Evolutionary conservation across 2,329 filamentous ascomycete species (phyloP).

Genomic region (Xylaria digitata): DNA sequence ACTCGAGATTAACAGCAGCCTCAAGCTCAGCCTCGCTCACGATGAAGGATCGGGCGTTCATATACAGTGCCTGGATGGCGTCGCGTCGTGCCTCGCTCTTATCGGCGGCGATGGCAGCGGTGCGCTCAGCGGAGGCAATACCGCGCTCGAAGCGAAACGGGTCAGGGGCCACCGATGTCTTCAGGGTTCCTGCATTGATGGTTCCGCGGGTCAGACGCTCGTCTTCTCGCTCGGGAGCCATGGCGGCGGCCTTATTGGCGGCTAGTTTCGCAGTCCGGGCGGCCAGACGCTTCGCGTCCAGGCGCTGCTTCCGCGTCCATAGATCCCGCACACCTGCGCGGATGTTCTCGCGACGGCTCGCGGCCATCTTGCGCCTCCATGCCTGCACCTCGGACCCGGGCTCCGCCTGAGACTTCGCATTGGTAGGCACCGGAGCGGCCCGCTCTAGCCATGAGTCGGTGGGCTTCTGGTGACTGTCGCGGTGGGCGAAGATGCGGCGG

Average conservation of each 20-base stretch:
- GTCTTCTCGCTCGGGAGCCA: constrained; percentile 77
- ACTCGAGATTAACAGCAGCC: constrained; percentile 78
- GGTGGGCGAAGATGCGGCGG: constrained; percentile 77
- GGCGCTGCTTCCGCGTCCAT: constrained; percentile 69
- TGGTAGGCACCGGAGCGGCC: constrained; percentile 66
- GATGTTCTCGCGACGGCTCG: constrained; percentile 76
- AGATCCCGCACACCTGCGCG: constrained; percentile 76
- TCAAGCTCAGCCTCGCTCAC: constrained; percentile 82
- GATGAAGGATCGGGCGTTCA: constrained; percentile 89
- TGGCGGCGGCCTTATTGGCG: constrained; percentile 60
- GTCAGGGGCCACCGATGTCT: constrained; percentile 68
- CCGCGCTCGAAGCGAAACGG: constrained; percentile 69
- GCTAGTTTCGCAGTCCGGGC: constrained; percentile 61
- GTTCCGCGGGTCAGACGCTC: constrained; percentile 80
- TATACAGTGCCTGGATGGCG: constrained; percentile 86
- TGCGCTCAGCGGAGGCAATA: constrained; percentile 55
- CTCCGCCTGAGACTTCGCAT: constrained; percentile 51
- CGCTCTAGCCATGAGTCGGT: constrained; percentile 68
- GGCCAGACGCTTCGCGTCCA: constrained; percentile 51
- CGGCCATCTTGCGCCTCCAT: constrained; percentile 81
- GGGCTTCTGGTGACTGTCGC: constrained; percentile 69
- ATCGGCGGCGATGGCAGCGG: constrained; percentile 57
- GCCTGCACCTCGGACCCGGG: constrained; percentile 56
- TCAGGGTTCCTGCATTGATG: constrained; percentile 64
- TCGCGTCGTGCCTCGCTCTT: constrained; percentile 73